Percentiles rank a stretch among this genome's conserved stretches.
phyloP scores from a whole-genome alignment of 495 filamentous ascomycete genomes.

The Neurospora sp. region DNA sequence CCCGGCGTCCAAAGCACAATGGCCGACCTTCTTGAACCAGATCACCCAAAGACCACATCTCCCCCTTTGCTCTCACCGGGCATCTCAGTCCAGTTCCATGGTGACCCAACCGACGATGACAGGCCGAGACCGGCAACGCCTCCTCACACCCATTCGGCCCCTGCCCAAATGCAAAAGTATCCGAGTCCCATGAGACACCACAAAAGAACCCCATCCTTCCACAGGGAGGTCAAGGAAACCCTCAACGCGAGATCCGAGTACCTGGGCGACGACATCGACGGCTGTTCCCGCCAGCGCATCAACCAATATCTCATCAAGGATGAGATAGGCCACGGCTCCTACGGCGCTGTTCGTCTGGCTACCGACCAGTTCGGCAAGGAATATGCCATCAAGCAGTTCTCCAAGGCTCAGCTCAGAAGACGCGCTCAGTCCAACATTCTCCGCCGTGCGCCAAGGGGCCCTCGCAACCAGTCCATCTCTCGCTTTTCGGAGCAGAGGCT shows the following conservation, averaged over 20 bases:
- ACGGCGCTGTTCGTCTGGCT: conserved; percentile 87
- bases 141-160: conserved; percentile 22
- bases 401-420: conserved; percentile 84
- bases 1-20: conserved; percentile 2
- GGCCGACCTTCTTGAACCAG: neutral
- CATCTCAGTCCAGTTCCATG: conserved; percentile 31
- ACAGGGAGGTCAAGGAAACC: conserved; percentile 80
- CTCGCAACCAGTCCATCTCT: conserved; percentile 44
- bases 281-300: conserved; percentile 62
- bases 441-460: conserved; percentile 37
- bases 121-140: conserved; percentile 2
- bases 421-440: conserved; percentile 87
- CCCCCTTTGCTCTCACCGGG: conserved; percentile 24
- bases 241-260: conserved; percentile 84
- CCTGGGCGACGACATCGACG: conserved; percentile 74
- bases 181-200: conserved; percentile 70
- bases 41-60: conserved; percentile 4
- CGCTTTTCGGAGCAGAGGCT: conserved; percentile 35
- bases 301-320: conserved; percentile 93
- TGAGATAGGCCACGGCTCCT: conserved; percentile 92
- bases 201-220: conserved; percentile 56
- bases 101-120: conserved; percentile 5
- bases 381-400: conserved; percentile 98
- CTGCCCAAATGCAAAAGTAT: conserved; percentile 26
- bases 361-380: conserved; percentile 84